A percentile compares a stretch with the other conserved stretches of the same genome.
Conservation (phyloP, 2,329 filamentous ascomycete species). For the Eutypella sp. region DNA sequence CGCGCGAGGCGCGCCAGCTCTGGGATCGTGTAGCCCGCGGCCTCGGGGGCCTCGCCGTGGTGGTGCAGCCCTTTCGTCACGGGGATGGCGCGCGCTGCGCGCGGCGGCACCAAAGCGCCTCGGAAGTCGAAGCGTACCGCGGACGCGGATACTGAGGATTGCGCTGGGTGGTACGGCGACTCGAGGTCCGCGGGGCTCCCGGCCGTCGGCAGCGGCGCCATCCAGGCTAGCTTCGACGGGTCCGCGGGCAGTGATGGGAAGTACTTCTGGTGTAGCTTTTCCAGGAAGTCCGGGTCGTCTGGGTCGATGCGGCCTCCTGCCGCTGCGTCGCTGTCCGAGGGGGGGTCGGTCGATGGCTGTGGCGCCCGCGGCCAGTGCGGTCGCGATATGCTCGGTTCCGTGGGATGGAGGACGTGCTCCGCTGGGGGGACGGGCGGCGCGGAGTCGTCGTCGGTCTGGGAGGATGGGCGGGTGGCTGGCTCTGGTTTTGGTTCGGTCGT, state of each 20-base stretch:
- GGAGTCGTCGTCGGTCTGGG: slow-evolving; percentile 27
- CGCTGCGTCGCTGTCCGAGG: too few species aligned
- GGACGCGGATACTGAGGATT: slow-evolving; percentile 65
- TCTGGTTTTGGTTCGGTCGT: background rate
- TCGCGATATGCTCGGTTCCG: slow-evolving; percentile 16
- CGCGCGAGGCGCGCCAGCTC: slow-evolving; percentile 79
- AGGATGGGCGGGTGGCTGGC: slow-evolving; percentile 19
- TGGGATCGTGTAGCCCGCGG: slow-evolving; percentile 87
- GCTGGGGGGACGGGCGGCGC: slow-evolving; percentile 6
- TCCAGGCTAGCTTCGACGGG: slow-evolving; percentile 84
- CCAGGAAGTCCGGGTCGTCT: slow-evolving; percentile 74
- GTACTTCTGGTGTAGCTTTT: slow-evolving; percentile 84
- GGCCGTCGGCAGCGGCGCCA: slow-evolving; percentile 65
- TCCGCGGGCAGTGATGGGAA: slow-evolving; percentile 85
- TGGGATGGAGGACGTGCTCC: slow-evolving; percentile 11
- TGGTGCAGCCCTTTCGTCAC: slow-evolving; percentile 81
- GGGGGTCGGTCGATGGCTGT: slow-evolving; percentile 23
- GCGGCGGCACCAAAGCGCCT: slow-evolving; percentile 74
- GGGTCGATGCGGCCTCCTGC: slow-evolving; percentile 71
- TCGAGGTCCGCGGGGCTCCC: slow-evolving; percentile 61
- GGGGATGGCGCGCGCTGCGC: slow-evolving; percentile 68
- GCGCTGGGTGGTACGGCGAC: slow-evolving; percentile 77
- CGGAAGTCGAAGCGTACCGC: slow-evolving; percentile 85
- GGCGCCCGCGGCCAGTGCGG: slow-evolving; percentile 62
- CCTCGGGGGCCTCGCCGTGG: slow-evolving; percentile 86